Percentiles rank a stretch among this genome's conserved stretches.
phyloP scores from a whole-genome alignment of 177 flowering plant genomes.

The Vitis hybrid region DNA sequence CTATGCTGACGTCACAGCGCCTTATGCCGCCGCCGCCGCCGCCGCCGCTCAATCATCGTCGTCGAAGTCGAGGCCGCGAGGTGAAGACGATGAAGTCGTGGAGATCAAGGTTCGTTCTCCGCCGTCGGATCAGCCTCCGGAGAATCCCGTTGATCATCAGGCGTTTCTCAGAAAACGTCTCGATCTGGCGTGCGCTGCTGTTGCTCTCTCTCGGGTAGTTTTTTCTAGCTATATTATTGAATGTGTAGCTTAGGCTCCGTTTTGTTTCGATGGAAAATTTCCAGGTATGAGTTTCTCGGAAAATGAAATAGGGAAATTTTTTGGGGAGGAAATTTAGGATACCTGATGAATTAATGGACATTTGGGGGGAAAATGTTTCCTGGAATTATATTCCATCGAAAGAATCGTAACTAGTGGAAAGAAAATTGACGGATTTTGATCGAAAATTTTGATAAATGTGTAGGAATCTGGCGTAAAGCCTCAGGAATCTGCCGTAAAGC shows the following conservation, averaged over 20 bases:
- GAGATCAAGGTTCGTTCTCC: slow-evolving; percentile 18
- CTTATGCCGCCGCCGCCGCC: not conserved
- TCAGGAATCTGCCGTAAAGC: not conserved
- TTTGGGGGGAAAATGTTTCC: too few relatives aligned
- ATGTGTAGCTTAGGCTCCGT: not conserved
- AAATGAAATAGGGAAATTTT: too few relatives aligned
- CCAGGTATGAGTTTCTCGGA: not conserved
- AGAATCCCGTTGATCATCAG: slow-evolving; percentile 16
- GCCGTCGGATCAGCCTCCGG: slow-evolving; percentile 5
- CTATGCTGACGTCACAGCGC: not conserved
- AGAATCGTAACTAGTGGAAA: not conserved
- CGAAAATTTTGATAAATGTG: not conserved
- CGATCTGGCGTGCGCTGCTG: slow-evolving; percentile 36
- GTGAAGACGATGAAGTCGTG: slow-evolving; percentile 13
- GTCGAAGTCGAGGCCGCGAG: not conserved
- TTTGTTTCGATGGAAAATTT: not conserved
- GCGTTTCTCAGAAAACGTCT: slow-evolving; percentile 30
- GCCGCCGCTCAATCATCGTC: slow-evolving; percentile 7
- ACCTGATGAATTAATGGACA: too few relatives aligned
- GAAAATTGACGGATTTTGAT: not conserved
- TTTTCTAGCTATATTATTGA: not conserved
- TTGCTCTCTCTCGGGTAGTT: slow-evolving; percentile 29
- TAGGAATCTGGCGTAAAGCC: slow-evolving; percentile 9
- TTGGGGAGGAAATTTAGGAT: too few relatives aligned
- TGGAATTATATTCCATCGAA: too few relatives aligned